Percentiles rank a stretch among this genome's conserved stretches.
Conservation (phyloP, 78 protist genomes). For the Creolimax fragrantissima region DNA sequence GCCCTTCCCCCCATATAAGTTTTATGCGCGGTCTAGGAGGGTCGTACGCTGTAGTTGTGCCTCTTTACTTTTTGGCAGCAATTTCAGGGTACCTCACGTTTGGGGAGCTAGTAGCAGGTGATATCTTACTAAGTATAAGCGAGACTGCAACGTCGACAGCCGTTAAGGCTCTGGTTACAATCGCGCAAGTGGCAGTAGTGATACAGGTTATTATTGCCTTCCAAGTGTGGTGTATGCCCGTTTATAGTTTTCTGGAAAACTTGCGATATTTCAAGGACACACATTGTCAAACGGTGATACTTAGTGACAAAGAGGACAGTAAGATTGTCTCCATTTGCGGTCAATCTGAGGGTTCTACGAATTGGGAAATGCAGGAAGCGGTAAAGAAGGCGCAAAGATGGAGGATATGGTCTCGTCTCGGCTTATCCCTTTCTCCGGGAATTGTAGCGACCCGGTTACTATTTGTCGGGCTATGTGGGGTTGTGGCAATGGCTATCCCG, state of each 20-base stretch:
- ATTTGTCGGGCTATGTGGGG: neutral
- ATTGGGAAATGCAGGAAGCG: neutral
- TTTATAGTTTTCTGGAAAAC: neutral
- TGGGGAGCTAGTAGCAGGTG: neutral
- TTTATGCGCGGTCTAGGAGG: neutral
- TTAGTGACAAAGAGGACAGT: no score
- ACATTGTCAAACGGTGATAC: no score
- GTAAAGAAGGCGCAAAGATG: neutral
- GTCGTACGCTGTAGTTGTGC: neutral
- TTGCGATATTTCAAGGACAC: neutral
- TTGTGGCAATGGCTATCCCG: slow-evolving; percentile 15
- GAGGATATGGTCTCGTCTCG: neutral
- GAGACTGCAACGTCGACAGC: neutral
- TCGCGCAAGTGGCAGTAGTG: slow-evolving; percentile 22
- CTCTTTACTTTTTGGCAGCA: neutral
- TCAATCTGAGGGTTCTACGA: neutral
- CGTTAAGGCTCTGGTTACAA: neutral
- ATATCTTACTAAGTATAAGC: neutral
- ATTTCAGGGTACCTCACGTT: neutral
- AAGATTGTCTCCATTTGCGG: neutral
- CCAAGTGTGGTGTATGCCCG: slow-evolving; percentile 12
- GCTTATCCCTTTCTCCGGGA: neutral
- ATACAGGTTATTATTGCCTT: slow-evolving; percentile 12
- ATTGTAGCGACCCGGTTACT: neutral
- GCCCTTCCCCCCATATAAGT: neutral